Evolutionary conservation across 169 alveolate genomes (phyloP).

Genomic region (Plasmodium ovale): DNA sequence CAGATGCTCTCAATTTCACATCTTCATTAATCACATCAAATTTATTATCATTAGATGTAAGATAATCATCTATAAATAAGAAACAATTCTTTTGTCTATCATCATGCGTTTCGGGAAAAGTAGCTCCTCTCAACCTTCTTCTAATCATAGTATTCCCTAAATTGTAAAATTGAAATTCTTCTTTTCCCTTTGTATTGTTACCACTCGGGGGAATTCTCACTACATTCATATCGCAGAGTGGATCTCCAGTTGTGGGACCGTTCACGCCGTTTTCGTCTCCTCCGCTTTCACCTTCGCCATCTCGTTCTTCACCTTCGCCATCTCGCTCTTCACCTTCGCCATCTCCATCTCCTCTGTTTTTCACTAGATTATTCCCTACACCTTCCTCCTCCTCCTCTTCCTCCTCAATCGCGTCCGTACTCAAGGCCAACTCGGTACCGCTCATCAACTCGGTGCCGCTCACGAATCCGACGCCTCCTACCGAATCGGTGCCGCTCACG

Average conservation of each 20-base stretch:
- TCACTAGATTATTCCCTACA: not conserved
- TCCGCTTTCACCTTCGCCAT: not conserved
- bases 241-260: not conserved
- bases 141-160: not conserved
- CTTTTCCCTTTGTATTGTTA: not conserved
- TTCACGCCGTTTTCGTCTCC: no score
- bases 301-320: not conserved
- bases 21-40: constrained; percentile 53
- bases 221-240: not conserved
- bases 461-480: not conserved
- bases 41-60: constrained; percentile 52
- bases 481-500: not conserved
- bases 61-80: constrained; percentile 71
- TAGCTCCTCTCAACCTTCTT: constrained; percentile 44
- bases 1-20: constrained; percentile 74
- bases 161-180: not conserved
- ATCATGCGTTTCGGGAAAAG: constrained; percentile 75
- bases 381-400: not conserved
- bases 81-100: constrained; percentile 75
- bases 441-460: not conserved
- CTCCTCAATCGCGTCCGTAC: not conserved
- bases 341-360: not conserved
- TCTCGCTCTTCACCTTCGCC: not conserved
- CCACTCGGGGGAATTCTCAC: not conserved
- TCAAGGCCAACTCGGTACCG: not conserved